Evolutionary conservation across 257 asterid species (phyloP), one percentile per base, ranked within the genome.

Genomic region (Jasminum sambac): DNA sequence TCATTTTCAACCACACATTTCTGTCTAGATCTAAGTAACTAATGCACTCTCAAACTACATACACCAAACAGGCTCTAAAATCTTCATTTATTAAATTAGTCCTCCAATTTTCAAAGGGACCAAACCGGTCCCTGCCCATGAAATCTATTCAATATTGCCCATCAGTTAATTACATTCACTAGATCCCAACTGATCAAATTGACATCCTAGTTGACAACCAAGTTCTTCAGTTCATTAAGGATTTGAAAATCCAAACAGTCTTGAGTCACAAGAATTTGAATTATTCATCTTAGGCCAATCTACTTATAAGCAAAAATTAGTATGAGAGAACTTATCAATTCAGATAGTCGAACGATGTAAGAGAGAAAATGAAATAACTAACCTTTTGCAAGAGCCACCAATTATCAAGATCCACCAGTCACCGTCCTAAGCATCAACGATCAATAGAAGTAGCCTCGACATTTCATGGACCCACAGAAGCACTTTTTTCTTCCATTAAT

Each of bases 401-500:
- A 41, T 64, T 74, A 73, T 71, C 78, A 61, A 55, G 34, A 55
- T 62, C 30, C 43, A 42, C 34, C 68, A 30, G 8, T 59, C 46
- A 30, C 48, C 11, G 11, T 36, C 5, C 66, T 57, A 14, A 52
- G 41, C 69, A n/a, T 24, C 26, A 12, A 55, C 26, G 19, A 23
- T 74, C 75, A 82, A 67, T 75, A 79, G 74, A 82, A 82, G 70
- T 74, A 70, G 19, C 89, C 85, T 64, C 80, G 68, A 76, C 87
- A 82, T 65, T 80, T 84, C 72, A 64, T 48, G 2, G 84, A 71
- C 39, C 83, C 89, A 50, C 89, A 84, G 37, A 68, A 68, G 72
- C 89, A 84, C 69, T 77, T 79, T 78, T 80, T 84, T 74, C 81
- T 82, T 69, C 85, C 83, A 60, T 62, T 63, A 42, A 72, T 78